Evolutionary conservation across 2,329 filamentous ascomycete genomes (phyloP).

Genomic region (Neopestalotiopsis rosae): DNA sequence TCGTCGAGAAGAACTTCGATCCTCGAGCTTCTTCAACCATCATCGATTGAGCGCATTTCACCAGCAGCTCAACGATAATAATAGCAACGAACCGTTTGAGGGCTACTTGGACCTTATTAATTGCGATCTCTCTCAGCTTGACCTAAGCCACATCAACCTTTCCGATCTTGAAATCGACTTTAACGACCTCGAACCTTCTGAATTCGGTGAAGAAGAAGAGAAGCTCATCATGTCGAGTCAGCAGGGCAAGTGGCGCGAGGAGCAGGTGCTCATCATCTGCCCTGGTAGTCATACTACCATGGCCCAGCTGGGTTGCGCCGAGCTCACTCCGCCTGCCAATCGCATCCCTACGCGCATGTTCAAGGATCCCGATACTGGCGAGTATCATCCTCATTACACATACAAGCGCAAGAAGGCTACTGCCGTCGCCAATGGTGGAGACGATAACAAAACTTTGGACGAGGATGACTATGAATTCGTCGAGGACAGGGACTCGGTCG

Average conservation of each 20-base stretch:
- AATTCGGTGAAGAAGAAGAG: not conserved
- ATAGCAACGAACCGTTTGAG: no score
- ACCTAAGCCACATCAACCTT: not conserved
- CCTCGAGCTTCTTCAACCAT: not conserved
- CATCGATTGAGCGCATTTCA: no score
- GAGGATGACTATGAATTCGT: conserved; percentile 75
- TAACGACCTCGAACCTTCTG: not conserved
- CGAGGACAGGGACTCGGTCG: conserved; percentile 85
- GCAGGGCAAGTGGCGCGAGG: conserved; percentile 66
- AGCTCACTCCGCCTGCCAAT: conserved; percentile 88
- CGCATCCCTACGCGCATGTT: conserved; percentile 96
- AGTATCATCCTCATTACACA: conserved; percentile 78
- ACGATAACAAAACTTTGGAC: conserved; percentile 45
- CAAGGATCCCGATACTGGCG: conserved; percentile 77
- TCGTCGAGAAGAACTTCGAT: not conserved
- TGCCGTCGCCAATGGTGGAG: conserved; percentile 27
- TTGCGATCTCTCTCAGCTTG: not conserved
- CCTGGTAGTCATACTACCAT: conserved; percentile 88
- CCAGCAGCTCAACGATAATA: no score
- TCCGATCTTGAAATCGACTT: not conserved
- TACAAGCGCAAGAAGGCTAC: conserved; percentile 63
- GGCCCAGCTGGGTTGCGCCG: conserved; percentile 87
- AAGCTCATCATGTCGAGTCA: conserved; percentile 56
- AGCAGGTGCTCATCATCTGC: conserved; percentile 73
- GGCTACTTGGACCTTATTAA: not conserved